Evolutionary conservation across 2,329 filamentous ascomycete species (phyloP).

Genomic region (Fusarium protoensiforme): DNA sequence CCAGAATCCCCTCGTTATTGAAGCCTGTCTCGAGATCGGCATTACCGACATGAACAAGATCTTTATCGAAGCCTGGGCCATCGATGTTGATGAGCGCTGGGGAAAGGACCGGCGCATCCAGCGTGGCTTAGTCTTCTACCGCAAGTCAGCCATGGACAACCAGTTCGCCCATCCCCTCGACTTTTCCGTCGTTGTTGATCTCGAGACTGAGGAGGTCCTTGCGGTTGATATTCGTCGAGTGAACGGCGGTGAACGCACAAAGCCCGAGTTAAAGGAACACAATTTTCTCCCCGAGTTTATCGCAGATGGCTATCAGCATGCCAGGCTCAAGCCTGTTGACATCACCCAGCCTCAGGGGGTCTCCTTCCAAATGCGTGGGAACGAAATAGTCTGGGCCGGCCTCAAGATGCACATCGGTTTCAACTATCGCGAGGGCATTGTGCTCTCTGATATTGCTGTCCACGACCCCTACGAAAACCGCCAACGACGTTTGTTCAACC

Average conservation of each 20-base stretch:
- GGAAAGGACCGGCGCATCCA: constrained; percentile 78
- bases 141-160: constrained; percentile 76
- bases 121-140: constrained; percentile 85
- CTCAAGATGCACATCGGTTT: constrained; percentile 78
- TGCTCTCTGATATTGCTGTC: constrained; percentile 75
- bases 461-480: constrained; percentile 58
- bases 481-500: constrained; percentile 71
- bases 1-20: constrained; percentile 77
- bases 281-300: constrained; percentile 53
- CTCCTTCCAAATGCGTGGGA: constrained; percentile 59
- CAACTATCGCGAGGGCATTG: constrained; percentile 77
- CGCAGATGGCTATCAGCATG: constrained; percentile 48
- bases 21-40: constrained; percentile 79
- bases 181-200: constrained; percentile 55
- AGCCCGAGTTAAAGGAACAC: constrained; percentile 51
- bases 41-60: constrained; percentile 87
- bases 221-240: constrained; percentile 54
- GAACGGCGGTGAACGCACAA: constrained; percentile 59
- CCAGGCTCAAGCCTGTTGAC: constrained; percentile 51
- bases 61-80: constrained; percentile 87
- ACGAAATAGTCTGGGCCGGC: constrained; percentile 68
- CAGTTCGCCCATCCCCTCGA: constrained; percentile 68
- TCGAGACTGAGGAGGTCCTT: constrained; percentile 61
- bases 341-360: constrained; percentile 55
- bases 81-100: constrained; percentile 84